phyloP scores from a whole-genome alignment of 208 protist genomes.

The Trypanosomatidae sp. region DNA sequence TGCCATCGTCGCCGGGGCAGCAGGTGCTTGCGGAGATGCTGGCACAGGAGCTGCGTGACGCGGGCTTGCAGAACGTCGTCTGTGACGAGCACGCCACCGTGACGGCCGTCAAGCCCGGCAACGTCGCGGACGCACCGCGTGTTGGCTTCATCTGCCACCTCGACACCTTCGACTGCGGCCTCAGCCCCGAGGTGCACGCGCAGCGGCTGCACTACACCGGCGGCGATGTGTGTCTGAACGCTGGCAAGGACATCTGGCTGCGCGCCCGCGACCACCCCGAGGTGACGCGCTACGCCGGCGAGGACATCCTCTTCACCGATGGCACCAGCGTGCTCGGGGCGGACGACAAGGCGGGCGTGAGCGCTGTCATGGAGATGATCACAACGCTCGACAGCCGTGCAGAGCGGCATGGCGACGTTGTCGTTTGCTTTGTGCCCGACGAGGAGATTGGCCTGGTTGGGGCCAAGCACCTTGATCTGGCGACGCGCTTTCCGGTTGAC shows the following conservation, averaged over 20 bases:
- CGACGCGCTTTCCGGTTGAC: constrained; percentile 59
- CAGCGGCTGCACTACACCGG: constrained; percentile 55
- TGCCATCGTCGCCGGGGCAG: constrained; percentile 67
- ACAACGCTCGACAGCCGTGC: constrained; percentile 18
- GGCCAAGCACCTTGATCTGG: constrained; percentile 67
- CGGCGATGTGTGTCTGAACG: constrained; percentile 68
- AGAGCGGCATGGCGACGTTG: constrained; percentile 53
- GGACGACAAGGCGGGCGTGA: constrained; percentile 76
- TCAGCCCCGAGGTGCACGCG: constrained; percentile 54
- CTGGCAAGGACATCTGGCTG: constrained; percentile 51
- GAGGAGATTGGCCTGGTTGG: constrained; percentile 78
- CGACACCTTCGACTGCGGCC: constrained; percentile 67
- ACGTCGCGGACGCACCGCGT: constrained; percentile 25
- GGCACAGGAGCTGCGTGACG: constrained; percentile 35
- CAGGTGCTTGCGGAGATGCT: constrained; percentile 72
- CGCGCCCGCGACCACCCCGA: constrained; percentile 51
- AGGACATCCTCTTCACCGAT: constrained; percentile 80
- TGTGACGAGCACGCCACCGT: constrained; percentile 64
- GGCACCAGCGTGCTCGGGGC: constrained; percentile 80
- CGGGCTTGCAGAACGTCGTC: constrained; percentile 25
- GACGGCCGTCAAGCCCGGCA: constrained; percentile 63
- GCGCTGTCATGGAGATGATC: constrained; percentile 73
- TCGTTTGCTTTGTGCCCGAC: constrained; percentile 75
- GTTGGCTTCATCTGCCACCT: constrained; percentile 81
- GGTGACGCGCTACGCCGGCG: constrained; percentile 43